Conservation (phyloP, 495 filamentous ascomycete species). For the Xylaria acuta region DNA sequence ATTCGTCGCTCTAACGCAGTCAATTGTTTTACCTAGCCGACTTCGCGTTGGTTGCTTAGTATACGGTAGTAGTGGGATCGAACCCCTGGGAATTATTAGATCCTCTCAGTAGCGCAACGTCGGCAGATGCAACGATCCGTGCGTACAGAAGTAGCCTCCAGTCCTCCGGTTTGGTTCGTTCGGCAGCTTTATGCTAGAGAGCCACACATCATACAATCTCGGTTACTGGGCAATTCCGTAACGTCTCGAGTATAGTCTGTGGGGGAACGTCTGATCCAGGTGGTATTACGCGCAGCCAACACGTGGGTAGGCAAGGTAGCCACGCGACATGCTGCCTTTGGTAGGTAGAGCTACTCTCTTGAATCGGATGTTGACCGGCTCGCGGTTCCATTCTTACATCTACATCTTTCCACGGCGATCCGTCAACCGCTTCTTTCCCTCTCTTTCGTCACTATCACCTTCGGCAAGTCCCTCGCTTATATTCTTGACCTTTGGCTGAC, state of each 20-base stretch:
- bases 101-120: too few relatives aligned
- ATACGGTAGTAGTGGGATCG: background rate
- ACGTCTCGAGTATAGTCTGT: background rate
- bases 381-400: background rate
- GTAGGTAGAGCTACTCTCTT: background rate
- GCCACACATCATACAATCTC: background rate
- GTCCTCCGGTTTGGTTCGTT: background rate
- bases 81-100: background rate
- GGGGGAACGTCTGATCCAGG: background rate
- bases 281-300: background rate
- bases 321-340: background rate
- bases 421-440: background rate
- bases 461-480: background rate
- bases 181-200: too few relatives aligned
- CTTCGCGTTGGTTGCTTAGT: background rate
- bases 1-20: background rate
- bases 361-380: background rate
- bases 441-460: background rate
- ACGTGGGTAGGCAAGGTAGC: conserved; percentile 7
- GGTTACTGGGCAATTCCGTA: background rate
- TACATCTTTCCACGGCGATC: background rate
- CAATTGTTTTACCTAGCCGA: background rate
- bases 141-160: too few relatives aligned
- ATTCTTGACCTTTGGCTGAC: background rate
- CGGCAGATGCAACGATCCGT: too few relatives aligned